Evolutionary conservation across 805 yeast genomes (phyloP), one percentile per base, ranked within the genome.

Genomic region (Saturnispora hagleri): DNA sequence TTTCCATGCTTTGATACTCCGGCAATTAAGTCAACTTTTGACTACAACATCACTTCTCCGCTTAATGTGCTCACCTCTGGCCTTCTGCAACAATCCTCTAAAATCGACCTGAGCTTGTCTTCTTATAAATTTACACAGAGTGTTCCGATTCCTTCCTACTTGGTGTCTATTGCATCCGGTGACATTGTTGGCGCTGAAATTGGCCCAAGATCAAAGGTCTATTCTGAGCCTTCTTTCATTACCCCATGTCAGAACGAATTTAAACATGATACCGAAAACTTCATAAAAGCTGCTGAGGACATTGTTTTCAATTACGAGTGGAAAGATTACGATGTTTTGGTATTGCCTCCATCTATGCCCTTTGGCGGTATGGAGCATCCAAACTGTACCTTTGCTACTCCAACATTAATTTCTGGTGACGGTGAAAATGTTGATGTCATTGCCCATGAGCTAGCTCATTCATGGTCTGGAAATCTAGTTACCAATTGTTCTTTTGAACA

Each of bases 341-440:
- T 89, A 33, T 77, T 89, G 57, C 96, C 95, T 2, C 77, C 82
- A 51, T 79, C 81, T 7, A 76, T 79, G 69, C 95, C 96, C 3
- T 89, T 86, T 61, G 96, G 96, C 56, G 97, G 97, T 51, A 89
- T 89, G 96, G 96, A 89, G 69, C 87, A 88, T 62, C 95, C 96
- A 54, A 88, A 89, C 62, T 81, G 88, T 66, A 88, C 96, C 0
- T 88, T 88, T 68, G 90, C 89, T 8, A 88, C 96, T 0, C 96
- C 96, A 46, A 89, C 97, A 2, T 73, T 89, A 55, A 79, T 89
- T 43, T 79, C 90, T 15, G 89, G 90, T 40, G 96, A 89, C 67
- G 75, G 90, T 53, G 82, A 87, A 52, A 87, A 89, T 57, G 89
- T 89, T 18, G 89, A 86, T 60, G 97, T 89, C 28, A 81, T 89